Conservation (phyloP, 2,329 filamentous ascomycete species). For the Fusarium dimerum region DNA sequence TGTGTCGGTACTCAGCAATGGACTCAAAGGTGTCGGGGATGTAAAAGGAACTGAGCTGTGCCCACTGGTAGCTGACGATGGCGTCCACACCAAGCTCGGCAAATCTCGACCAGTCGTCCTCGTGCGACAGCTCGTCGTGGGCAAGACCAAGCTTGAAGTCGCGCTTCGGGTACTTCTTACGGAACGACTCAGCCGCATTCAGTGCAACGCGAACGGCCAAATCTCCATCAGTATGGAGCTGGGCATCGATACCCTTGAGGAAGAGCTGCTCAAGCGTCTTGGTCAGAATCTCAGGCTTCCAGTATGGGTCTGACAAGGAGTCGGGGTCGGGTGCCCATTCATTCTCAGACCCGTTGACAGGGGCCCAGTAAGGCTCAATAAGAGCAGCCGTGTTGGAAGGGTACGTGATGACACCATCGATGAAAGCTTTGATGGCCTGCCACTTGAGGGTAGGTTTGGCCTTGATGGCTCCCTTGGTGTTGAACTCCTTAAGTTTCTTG, state of each 20-base stretch:
- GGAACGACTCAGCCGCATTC: constrained; percentile 24
- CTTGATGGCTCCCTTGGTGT: constrained; percentile 14
- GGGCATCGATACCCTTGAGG: constrained; percentile 21
- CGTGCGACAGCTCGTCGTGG: constrained; percentile 25
- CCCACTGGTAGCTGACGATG: constrained; percentile 30
- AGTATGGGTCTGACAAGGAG: constrained; percentile 30
- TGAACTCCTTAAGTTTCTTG: constrained; percentile 3
- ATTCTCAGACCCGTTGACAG: constrained; percentile 19
- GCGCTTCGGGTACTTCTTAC: constrained; percentile 16
- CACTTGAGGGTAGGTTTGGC: constrained; percentile 27
- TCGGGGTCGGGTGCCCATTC: constrained; percentile 21
- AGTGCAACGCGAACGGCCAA: constrained; percentile 26
- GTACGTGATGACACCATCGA: constrained; percentile 31
- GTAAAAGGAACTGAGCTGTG: constrained; percentile 29
- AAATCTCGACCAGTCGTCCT: constrained; percentile 28
- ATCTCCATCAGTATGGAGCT: constrained; percentile 29
- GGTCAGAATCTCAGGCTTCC: constrained; percentile 23
- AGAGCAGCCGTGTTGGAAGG: constrained; percentile 30
- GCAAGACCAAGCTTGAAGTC: constrained; percentile 27
- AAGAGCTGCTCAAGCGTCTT: constrained; percentile 26
- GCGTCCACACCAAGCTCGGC: constrained; percentile 26
- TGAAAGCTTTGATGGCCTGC: constrained; percentile 30
- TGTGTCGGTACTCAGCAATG: constrained; percentile 19
- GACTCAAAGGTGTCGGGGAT: constrained; percentile 25
- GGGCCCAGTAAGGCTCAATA: constrained; percentile 27